Percentiles rank a stretch among this genome's conserved stretches.
phyloP scores from a whole-genome alignment of 306 rosid genomes.

The Quercus dentata region DNA sequence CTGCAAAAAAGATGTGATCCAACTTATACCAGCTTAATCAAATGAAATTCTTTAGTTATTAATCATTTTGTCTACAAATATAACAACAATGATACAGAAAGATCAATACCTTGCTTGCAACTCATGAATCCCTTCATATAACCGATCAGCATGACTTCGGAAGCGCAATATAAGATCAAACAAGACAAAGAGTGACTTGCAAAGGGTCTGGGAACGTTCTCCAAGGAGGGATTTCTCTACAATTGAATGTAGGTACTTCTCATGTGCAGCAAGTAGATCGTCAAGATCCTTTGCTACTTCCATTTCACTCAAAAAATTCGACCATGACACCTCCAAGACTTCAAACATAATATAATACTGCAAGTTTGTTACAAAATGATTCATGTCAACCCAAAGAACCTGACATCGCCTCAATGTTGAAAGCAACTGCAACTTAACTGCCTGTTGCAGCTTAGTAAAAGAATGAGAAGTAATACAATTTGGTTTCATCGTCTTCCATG shows the following conservation, averaged over 20 bases:
- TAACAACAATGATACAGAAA: conserved; percentile 5
- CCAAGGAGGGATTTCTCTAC: conserved; percentile 95
- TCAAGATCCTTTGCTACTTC: conserved; percentile 95
- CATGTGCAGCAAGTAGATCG: conserved; percentile 92
- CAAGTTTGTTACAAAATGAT: conserved; percentile 92
- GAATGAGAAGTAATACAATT: conserved; percentile 86
- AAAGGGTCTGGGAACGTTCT: conserved; percentile 80
- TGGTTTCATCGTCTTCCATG: conserved; percentile 97
- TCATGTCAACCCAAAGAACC: conserved; percentile 96
- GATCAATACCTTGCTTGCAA: conserved; percentile 79
- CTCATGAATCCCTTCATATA: conserved; percentile 89
- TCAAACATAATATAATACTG: conserved; percentile 98
- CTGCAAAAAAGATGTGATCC: conserved; percentile 43
- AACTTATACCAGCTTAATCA: conserved; percentile 10
- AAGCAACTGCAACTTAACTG: conserved; percentile 72
- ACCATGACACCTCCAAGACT: conserved; percentile 96
- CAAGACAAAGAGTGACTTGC: conserved; percentile 72
- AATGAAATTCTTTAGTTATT: background rate
- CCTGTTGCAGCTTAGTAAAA: conserved; percentile 60
- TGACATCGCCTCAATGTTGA: conserved; percentile 94
- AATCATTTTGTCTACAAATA: background rate
- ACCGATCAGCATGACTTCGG: conserved; percentile 77
- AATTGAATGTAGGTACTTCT: conserved; percentile 81
- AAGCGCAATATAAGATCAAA: conserved; percentile 89
- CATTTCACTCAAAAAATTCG: conserved; percentile 74